A percentile compares a stretch with the other conserved stretches of the same genome.
Conservation (phyloP, 768 basidiomycete genomes). For the Boletus huronensis region DNA sequence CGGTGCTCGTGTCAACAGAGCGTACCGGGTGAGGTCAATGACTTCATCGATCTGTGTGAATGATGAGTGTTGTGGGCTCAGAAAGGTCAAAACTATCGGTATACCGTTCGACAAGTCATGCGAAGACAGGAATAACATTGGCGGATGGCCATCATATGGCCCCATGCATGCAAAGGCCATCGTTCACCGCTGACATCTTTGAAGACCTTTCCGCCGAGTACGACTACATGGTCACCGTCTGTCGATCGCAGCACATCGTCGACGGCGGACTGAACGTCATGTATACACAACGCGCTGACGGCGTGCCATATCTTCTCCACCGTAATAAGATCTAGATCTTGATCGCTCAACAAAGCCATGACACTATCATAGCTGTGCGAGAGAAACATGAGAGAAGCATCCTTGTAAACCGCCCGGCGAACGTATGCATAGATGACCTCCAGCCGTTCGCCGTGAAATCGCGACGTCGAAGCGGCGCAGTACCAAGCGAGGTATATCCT, state of each 20-base stretch:
- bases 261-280: slow-evolving; percentile 29
- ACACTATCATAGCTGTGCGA: slow-evolving; percentile 34
- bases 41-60: slow-evolving; percentile 27
- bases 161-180: slow-evolving; percentile 37
- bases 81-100: not conserved
- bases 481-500: slow-evolving; percentile 33
- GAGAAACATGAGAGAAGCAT: slow-evolving; percentile 36
- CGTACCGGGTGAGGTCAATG: slow-evolving; percentile 30
- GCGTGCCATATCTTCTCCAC: slow-evolving; percentile 35
- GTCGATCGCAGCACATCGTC: slow-evolving; percentile 33
- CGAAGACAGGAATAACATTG: slow-evolving; percentile 34
- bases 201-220: slow-evolving; percentile 35
- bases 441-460: slow-evolving; percentile 33
- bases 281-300: slow-evolving; percentile 26
- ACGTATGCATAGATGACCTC: slow-evolving; percentile 36
- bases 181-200: slow-evolving; percentile 25
- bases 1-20: slow-evolving; percentile 15
- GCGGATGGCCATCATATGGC: slow-evolving; percentile 31
- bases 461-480: slow-evolving; percentile 30
- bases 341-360: slow-evolving; percentile 28
- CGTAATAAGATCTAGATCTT: slow-evolving; percentile 28
- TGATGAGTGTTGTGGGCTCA: not conserved
- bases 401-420: slow-evolving; percentile 36
- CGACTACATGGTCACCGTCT: slow-evolving; percentile 27
- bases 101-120: slow-evolving; percentile 30